Percentiles rank a stretch among this genome's conserved stretches.
These are phyloP conservation scores for Dendrobium officinale DNA, from an alignment of 106 monocot species.

Conservation along the genomic window DNA sequence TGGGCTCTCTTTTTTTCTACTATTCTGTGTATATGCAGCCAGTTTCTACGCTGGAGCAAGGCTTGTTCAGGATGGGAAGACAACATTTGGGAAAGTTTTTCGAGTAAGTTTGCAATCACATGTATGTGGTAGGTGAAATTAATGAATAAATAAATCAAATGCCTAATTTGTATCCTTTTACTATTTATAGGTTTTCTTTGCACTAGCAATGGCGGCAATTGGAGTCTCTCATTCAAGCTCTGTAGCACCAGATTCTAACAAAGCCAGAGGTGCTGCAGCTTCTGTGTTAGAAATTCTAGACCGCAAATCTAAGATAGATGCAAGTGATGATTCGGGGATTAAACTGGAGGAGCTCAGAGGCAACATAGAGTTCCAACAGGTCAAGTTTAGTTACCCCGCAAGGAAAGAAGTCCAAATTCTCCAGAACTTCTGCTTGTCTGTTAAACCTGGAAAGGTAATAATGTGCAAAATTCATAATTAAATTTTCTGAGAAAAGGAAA, in stretches of 20 bases:
- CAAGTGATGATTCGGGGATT: conserved; percentile 8
- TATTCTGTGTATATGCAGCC: conserved; percentile 14
- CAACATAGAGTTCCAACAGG: conserved; percentile 10
- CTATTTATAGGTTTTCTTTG: conserved; percentile 8
- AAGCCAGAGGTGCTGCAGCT: conserved; percentile 8
- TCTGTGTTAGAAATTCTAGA: conserved; percentile 9
- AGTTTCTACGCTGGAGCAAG: conserved; percentile 15
- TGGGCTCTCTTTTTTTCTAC: conserved; percentile 8
- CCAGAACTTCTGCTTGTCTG: conserved; percentile 5
- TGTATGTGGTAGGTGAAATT: neutral
- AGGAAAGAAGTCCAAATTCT: conserved; percentile 11
- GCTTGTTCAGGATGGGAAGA: conserved; percentile 14
- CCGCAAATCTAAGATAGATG: conserved; percentile 9
- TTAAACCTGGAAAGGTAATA: conserved; percentile 11
- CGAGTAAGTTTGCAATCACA: conserved; percentile 8
- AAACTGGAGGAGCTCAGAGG: conserved; percentile 6
- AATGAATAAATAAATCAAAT: neutral
- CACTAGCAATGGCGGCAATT: conserved; percentile 13
- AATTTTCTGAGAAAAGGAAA: neutral
- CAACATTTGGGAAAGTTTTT: conserved; percentile 17
- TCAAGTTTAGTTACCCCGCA: conserved; percentile 8
- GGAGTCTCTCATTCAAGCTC: conserved; percentile 13
- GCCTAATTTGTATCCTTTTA: neutral
- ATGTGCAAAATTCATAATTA: neutral
- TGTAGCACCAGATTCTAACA: conserved; percentile 10